These are phyloP conservation scores for Yamadazyma nakazawae DNA, from an alignment of 805 yeast species.

Conservation along the genomic window DNA sequence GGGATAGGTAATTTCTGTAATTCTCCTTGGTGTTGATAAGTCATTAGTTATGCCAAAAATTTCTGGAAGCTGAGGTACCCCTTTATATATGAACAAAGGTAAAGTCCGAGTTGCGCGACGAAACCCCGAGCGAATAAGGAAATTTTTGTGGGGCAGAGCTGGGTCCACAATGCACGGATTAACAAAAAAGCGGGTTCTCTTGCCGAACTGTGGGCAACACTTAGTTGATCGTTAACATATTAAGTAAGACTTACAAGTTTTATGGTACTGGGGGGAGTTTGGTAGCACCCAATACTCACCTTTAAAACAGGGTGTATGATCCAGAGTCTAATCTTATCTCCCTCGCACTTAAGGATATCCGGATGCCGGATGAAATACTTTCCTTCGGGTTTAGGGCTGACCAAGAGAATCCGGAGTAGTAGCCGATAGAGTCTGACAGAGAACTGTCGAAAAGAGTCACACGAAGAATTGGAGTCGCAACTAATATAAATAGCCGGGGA, in stretches of 20 bases:
- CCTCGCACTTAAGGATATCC: conserved; percentile 4
- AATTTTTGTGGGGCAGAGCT: conserved; percentile 8
- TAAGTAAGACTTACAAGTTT: no score
- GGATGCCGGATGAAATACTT: conserved; percentile 1
- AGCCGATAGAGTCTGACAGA: conserved; percentile 1
- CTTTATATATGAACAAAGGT: conserved; percentile 2
- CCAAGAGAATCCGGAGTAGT: conserved; percentile 1
- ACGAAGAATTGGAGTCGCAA: neutral
- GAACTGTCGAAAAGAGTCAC: neutral
- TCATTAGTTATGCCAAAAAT: conserved; percentile 6
- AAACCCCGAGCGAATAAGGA: conserved; percentile 2
- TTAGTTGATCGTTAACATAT: no score
- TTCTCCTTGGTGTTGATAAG: conserved; percentile 54
- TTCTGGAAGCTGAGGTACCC: neutral
- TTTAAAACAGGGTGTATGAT: neutral
- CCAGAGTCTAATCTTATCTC: neutral
- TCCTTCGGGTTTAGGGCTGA: conserved; percentile 1
- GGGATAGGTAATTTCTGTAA: conserved; percentile 79
- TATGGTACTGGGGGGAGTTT: no score
- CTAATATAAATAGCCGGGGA: no score
- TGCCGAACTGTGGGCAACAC: neutral
- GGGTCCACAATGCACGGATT: neutral
- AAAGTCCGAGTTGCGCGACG: conserved; percentile 5
- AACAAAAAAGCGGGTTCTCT: neutral
- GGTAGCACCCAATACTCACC: neutral